Conservation (phyloP, 2,329 filamentous ascomycete species). For the Dactylellina sp. region DNA sequence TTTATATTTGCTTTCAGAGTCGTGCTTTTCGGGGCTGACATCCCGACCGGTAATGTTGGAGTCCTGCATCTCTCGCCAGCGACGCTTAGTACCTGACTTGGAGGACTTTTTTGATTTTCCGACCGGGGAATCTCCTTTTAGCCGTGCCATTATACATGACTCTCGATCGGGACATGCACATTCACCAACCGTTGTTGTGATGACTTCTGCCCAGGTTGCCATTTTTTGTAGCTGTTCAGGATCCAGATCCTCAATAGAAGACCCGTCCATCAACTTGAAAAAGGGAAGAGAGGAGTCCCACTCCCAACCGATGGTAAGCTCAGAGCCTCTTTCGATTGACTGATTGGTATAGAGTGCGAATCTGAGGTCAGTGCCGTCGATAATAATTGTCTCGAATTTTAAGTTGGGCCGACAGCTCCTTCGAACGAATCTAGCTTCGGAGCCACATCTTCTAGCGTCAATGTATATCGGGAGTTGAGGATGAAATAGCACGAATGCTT, state of each 20-base stretch:
- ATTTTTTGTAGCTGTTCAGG: slow-evolving; percentile 62
- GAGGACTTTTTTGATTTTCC: slow-evolving; percentile 56
- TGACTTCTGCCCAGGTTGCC: slow-evolving; percentile 61
- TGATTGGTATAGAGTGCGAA: slow-evolving; percentile 88
- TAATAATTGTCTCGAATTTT: slow-evolving; percentile 85
- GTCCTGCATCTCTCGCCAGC: slow-evolving; percentile 55
- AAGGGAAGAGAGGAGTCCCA: slow-evolving; percentile 62
- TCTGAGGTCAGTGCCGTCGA: slow-evolving; percentile 81
- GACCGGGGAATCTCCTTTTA: slow-evolving; percentile 57
- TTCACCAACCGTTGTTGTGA: slow-evolving; percentile 58
- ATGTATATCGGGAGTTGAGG: slow-evolving; percentile 90
- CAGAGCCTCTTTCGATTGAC: slow-evolving; percentile 75
- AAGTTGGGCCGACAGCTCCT: slow-evolving; percentile 92
- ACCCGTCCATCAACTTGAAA: slow-evolving; percentile 53
- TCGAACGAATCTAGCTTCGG: slow-evolving; percentile 85
- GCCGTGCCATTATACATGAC: slow-evolving; percentile 57
- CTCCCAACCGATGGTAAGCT: slow-evolving; percentile 75
- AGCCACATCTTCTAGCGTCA: slow-evolving; percentile 89
- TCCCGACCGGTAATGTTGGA: slow-evolving; percentile 70
- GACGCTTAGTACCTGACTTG: slow-evolving; percentile 72
- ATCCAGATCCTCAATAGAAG: slow-evolving; percentile 66
- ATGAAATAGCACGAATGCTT: slow-evolving; percentile 87
- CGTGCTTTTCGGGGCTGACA: slow-evolving; percentile 72
- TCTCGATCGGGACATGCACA: slow-evolving; percentile 59
- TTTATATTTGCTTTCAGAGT: slow-evolving; percentile 71